Evolutionary conservation across 768 basidiomycete species (phyloP).

Genomic region (Leucogyrophana mollusca): DNA sequence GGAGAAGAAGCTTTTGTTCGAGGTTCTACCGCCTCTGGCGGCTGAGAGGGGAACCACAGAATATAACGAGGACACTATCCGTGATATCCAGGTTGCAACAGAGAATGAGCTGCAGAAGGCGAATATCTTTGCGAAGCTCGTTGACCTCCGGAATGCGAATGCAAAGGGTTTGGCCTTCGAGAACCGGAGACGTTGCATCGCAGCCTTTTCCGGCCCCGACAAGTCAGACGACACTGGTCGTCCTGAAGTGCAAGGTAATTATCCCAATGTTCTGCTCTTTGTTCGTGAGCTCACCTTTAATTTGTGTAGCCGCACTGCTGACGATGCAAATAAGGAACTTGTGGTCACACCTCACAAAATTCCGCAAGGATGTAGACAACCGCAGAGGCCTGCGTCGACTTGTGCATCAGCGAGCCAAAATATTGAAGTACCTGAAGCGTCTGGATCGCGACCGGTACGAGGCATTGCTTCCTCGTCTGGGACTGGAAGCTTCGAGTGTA

Average conservation of each 20-base stretch:
- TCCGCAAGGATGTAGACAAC: constrained; percentile 75
- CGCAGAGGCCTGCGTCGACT: constrained; percentile 73
- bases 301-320: constrained; percentile 69
- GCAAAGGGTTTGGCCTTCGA: constrained; percentile 84
- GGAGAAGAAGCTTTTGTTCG: constrained; percentile 60
- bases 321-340: constrained; percentile 85
- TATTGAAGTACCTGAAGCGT: constrained; percentile 76
- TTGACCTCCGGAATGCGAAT: constrained; percentile 88
- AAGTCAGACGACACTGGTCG: constrained; percentile 77
- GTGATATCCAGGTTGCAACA: constrained; percentile 22
- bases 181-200: constrained; percentile 78
- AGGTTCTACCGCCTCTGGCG: constrained; percentile 58
- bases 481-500: constrained; percentile 74
- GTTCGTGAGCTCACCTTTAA: constrained; percentile 1
- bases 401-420: constrained; percentile 79
- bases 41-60: constrained; percentile 27
- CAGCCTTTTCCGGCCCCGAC: constrained; percentile 69
- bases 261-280: constrained; percentile 4
- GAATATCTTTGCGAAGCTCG: constrained; percentile 58
- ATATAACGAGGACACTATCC: constrained; percentile 17
- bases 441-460: constrained; percentile 72
- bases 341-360: constrained; percentile 67
- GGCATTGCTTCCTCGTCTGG: constrained; percentile 65
- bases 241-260: constrained; percentile 86
- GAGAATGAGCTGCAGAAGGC: constrained; percentile 44